Base-by-base conservation (phyloP, 257 asterid species). In the Fraxinus americana region DNA sequence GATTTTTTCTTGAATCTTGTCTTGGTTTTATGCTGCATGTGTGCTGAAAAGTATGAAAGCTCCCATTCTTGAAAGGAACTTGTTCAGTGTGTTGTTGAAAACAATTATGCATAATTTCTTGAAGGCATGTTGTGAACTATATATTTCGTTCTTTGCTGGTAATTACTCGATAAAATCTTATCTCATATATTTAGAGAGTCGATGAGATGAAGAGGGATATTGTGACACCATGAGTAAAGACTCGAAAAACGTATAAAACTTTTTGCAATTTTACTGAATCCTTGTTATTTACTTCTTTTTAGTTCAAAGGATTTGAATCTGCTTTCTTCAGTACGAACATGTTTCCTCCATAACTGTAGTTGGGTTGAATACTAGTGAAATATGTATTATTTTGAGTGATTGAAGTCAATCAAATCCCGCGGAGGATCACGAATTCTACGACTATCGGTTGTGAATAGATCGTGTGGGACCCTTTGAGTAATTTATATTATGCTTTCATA, bases 391-490 rank as follows among this genome's bases (percentile, higher is more conserved):
- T 48, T 48, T 48, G 57, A 48, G 57, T 48, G n/a, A 14, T 48
- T 48, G 57, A 48, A 23, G 14, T 57, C 69, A 63, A 63, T 63
- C 69, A 63, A 63, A 63, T 63, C 69, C 12, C 69, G 69, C 36
- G 19, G 19, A 63, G 69, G 9, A 27, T 63, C 69, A 27, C 35
- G 69, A 63, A 11, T 63, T 11, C 36, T 63, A 23, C 1, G 69
- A 63, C 35, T 0, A 63, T 27, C 12, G 35, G n/a, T 27, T 27
- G 7, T 11, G 17, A 63, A 27, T 23, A 23, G 36, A 63, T 11
- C 34, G 0, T 2, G 36, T 63, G 69, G 69, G 69, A 63, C 69
- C 69, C 67, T 0, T 19, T 21, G 5, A 57, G 25, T 57, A 14
- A 57, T 57, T 57, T 19, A 2, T 19, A 19, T 21, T 54, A 54